Percentiles rank a stretch among this genome's conserved stretches.
phyloP scores from a whole-genome alignment of 148 eudicot genomes.

The Amaranthus palmeri region DNA sequence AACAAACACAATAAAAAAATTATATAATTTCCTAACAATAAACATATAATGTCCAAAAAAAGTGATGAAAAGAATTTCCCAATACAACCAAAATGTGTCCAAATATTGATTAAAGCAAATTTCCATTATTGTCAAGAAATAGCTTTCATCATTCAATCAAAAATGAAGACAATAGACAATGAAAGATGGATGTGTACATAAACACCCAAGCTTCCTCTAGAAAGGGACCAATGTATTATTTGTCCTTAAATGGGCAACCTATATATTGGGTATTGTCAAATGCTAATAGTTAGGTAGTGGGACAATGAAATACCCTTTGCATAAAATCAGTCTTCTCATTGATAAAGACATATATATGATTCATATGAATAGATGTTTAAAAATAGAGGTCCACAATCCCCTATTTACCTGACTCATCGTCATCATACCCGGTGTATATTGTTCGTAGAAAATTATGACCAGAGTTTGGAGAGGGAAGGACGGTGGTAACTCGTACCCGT shows the following conservation, averaged over 20 bases:
- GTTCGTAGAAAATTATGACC: too few relatives aligned
- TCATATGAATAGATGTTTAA: too few relatives aligned
- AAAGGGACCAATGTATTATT: conserved; percentile 23
- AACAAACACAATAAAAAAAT: not conserved
- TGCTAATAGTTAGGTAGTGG: conserved; percentile 15
- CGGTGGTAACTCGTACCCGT: too few relatives aligned
- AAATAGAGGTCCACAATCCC: too few relatives aligned
- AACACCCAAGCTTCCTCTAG: conserved; percentile 6
- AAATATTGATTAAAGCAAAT: conserved; percentile 15
- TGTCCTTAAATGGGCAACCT: conserved; percentile 12
- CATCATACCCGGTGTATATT: too few relatives aligned
- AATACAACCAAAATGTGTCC: not conserved
- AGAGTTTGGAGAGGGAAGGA: too few relatives aligned
- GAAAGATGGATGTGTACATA: conserved; percentile 23
- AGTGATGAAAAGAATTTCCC: not conserved
- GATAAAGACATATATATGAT: conserved; percentile 21
- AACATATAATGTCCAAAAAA: not conserved
- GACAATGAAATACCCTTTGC: conserved; percentile 14
- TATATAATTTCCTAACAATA: not conserved
- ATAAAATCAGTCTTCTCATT: conserved; percentile 18
- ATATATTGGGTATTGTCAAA: conserved; percentile 18
- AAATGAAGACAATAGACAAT: conserved; percentile 15
- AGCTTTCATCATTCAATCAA: conserved; percentile 13
- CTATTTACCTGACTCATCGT: too few relatives aligned
- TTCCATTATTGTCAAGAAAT: conserved; percentile 23